Percentiles rank a stretch among this genome's conserved stretches.
These are phyloP conservation scores for Globisporangium rhizosaccharum DNA, from an alignment of 352 stramenopile genomes.

Conservation along the genomic window DNA sequence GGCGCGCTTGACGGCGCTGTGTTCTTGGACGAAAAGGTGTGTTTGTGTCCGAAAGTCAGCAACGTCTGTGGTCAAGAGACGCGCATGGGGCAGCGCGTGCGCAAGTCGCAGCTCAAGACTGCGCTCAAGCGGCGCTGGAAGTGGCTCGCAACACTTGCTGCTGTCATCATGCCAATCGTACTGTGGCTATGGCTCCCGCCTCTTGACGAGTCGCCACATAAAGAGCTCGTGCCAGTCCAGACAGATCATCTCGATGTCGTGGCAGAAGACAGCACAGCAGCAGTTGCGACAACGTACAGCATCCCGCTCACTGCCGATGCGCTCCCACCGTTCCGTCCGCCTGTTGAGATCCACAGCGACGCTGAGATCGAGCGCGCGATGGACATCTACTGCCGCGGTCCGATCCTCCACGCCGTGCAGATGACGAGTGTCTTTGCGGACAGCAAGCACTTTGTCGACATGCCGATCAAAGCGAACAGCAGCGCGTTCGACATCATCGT, in stretches of 20 bases:
- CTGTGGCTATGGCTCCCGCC: not conserved
- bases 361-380: conserved; percentile 50
- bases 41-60: conserved; percentile 1
- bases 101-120: not conserved
- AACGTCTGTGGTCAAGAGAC: not conserved
- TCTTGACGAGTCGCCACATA: not conserved
- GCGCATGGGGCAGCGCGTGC: not conserved
- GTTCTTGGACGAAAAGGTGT: not conserved
- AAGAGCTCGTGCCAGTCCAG: not conserved
- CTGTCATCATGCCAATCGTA: not conserved
- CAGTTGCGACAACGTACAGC: not conserved
- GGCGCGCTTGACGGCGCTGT: not conserved
- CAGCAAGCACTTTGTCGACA: conserved; percentile 92
- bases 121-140: conserved; percentile 8
- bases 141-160: not conserved
- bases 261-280: not conserved
- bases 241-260: not conserved
- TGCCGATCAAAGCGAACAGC: conserved; percentile 85
- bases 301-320: not conserved
- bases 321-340: conserved; percentile 9
- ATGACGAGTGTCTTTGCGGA: conserved; percentile 79
- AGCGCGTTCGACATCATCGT: conserved; percentile 63
- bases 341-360: conserved; percentile 23
- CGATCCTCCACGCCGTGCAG: conserved; percentile 64
- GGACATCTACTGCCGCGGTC: conserved; percentile 72